Evolutionary conservation across 306 rosid species (phyloP), one percentile per base, ranked within the genome.

Genomic region (Trichosanthes cucumerina): DNA sequence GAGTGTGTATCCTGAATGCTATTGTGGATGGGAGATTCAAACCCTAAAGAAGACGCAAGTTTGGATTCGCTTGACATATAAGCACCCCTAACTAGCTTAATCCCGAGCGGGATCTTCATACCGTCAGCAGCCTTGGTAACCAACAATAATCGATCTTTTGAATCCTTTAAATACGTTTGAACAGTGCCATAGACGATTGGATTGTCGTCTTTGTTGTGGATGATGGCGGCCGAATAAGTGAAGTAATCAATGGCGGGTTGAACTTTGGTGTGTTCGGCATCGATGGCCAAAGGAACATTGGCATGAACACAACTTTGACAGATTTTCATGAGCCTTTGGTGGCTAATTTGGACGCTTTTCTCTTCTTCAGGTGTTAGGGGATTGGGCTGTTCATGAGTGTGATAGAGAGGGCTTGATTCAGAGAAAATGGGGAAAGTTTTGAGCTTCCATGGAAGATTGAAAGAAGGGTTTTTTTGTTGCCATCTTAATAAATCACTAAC

Each of bases 211-310:
- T 62, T 85, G 86, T 95, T 95, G 83, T 88, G 82, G 46, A 64
- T 2, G 23, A 95, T 81, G 3, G 99, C 90, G 0, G 97, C 62
- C 4, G 93, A 81, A 75, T 95, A 92, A 0, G 99, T 91, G 56
- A 95, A 85, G 85, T 95, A 95, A 66, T 95, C 99, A 23, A 95
- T 90, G 46, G 96, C 97, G 4, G 99, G 99, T 59, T 95, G 99
- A 57, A 95, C 89, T 0, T 85, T 7, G 1, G 98, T 87, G 72
- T 90, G 90, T 80, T 95, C 99, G 2, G 99, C 99, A 76, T 95
- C 99, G 31, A 95, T 80, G 41, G 90, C 15, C 5, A 95, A 75
- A 0, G 96, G 97, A 1, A 92, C 79, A 26, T 88, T 88, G 78
- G 86, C 87, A 9, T 88, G 87, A 0, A 81, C 79, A 47, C 93